Base-by-base conservation (phyloP, 345 rosid species). In the Bruguiera parviflora region DNA sequence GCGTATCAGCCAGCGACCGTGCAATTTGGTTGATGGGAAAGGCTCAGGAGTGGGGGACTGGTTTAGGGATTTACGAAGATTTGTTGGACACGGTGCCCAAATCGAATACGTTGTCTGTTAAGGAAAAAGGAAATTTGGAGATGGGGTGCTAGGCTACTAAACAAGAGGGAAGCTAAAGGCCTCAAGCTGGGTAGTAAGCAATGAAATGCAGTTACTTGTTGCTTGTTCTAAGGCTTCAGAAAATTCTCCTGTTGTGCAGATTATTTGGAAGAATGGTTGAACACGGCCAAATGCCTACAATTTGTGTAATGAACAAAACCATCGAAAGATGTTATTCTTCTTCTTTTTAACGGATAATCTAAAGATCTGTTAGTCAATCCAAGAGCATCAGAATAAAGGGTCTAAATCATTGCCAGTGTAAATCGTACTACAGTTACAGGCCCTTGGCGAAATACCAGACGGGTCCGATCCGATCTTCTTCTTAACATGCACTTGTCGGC, bases 31-130 rank as follows among this genome's bases (percentile, higher is more conserved):
- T 91, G 76, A 84, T 91, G 96, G 96, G 98, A 65, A 91, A 84
- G 72, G 95, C 97, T 66, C 88, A 86, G 83, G 91, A 87, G 73
- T 91, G 96, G 97, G 89, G 96, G 97, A 91, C 96, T 0, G 97
- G 96, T 11, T 76, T 94, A 76, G 98, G 89, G 80, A 76, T 94
- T 61, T 91, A 89, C 13, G 97, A 94, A 83, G 92, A 94, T 79
- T 82, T 91, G 82, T 83, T 94, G 67, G 92, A 91, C 49, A 64
- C 79, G 69, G 98, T 96, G 8, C 98, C 97, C 33, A 83, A 75
- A 67, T 97, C 96, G 10, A 91, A 91, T 80, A 85, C 79, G 65
- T 29, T 91, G 81, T 88, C 98, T 72, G 65, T 56, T 96, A 94
- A 71, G 86, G 63, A 86, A 77, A 78, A 79, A 86, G 79, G 96